Evolutionary conservation across 805 yeast genomes (phyloP).

Genomic region (Saturnispora silvae): DNA sequence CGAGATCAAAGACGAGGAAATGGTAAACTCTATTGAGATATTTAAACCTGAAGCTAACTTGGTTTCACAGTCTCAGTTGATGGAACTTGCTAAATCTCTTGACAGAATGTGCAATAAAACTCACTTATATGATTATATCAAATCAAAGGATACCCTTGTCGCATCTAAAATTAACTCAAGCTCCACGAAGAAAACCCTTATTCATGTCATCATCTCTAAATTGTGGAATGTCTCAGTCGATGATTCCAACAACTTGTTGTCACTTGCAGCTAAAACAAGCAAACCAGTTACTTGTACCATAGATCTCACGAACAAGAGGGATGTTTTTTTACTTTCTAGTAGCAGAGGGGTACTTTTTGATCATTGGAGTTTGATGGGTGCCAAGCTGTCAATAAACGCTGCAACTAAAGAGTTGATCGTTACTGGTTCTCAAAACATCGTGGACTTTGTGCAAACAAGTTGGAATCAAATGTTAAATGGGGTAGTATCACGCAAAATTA

Average conservation of each 20-base stretch:
- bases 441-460: slow-evolving; percentile 25
- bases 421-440: slow-evolving; percentile 20
- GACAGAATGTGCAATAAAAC: slow-evolving; percentile 12
- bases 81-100: slow-evolving; percentile 4
- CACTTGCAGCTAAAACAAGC: not conserved
- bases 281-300: slow-evolving; percentile 15
- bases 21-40: slow-evolving; percentile 20
- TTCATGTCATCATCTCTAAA: slow-evolving; percentile 16
- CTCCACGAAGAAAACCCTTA: slow-evolving; percentile 15
- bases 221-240: slow-evolving; percentile 20
- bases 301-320: slow-evolving; percentile 21
- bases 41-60: slow-evolving; percentile 18
- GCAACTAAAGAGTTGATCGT: slow-evolving; percentile 21
- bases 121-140: slow-evolving; percentile 14
- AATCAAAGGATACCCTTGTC: not conserved
- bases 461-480: slow-evolving; percentile 25
- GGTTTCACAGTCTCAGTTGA: slow-evolving; percentile 18
- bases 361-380: slow-evolving; percentile 29
- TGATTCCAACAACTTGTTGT: slow-evolving; percentile 4
- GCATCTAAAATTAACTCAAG: slow-evolving; percentile 2
- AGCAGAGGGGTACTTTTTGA: slow-evolving; percentile 24
- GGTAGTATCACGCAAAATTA: slow-evolving; percentile 15
- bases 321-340: slow-evolving; percentile 24
- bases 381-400: slow-evolving; percentile 21
- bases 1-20: slow-evolving; percentile 17